A percentile compares a stretch with the other conserved stretches of the same genome.
phyloP scores from a whole-genome alignment of 31 red algal genomes.

The Odonthalia washingtoniensis region DNA sequence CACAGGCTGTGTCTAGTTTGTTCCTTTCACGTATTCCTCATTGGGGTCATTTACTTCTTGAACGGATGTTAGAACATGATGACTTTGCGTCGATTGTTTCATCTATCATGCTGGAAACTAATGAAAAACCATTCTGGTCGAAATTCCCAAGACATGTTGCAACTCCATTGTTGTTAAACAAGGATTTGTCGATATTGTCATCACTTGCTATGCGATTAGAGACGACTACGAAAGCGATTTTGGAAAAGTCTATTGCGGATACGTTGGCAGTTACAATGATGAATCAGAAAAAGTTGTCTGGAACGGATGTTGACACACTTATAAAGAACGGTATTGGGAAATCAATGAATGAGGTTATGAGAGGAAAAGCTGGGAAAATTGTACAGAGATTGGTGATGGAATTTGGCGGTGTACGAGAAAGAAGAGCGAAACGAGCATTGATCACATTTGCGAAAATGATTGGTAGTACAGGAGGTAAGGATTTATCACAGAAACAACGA shows the following conservation, averaged over 20 bases:
- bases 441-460: slow-evolving; percentile 36
- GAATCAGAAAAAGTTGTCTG: slow-evolving; percentile 18
- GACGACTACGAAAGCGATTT: slow-evolving; percentile 17
- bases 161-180: slow-evolving; percentile 29
- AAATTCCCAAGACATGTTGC: slow-evolving; percentile 44
- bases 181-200: slow-evolving; percentile 33
- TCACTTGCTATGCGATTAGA: slow-evolving; percentile 41
- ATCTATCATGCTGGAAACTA: slow-evolving; percentile 16
- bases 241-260: slow-evolving; percentile 61
- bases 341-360: slow-evolving; percentile 28
- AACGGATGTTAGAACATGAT: slow-evolving; percentile 30
- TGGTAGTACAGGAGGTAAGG: not conserved
- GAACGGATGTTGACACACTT: slow-evolving; percentile 8
- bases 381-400: slow-evolving; percentile 79
- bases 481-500: not conserved
- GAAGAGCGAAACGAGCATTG: slow-evolving; percentile 39
- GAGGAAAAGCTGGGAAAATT: slow-evolving; percentile 60
- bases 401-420: slow-evolving; percentile 52
- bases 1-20: slow-evolving; percentile 23
- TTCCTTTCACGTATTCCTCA: slow-evolving; percentile 24
- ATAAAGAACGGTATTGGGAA: not conserved
- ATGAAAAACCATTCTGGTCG: slow-evolving; percentile 44
- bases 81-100: slow-evolving; percentile 25
- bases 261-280: slow-evolving; percentile 46
- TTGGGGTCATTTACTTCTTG: slow-evolving; percentile 29